Conservation (phyloP, 768 basidiomycete genomes). For the Mycena kentingensis region DNA sequence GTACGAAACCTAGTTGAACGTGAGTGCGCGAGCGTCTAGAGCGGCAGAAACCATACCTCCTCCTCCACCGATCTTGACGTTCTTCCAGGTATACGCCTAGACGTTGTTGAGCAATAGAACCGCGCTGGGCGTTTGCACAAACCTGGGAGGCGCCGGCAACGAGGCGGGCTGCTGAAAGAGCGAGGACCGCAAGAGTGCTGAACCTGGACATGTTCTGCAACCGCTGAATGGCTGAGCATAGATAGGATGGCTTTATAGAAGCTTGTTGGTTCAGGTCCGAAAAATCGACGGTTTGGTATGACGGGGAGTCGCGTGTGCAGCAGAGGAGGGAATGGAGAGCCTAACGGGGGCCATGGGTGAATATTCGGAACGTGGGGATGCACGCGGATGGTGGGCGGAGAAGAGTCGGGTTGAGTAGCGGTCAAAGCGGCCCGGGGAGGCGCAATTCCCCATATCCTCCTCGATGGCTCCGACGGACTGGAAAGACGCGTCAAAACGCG, state of each 20-base stretch:
- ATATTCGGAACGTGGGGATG: no score
- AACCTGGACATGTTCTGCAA: constrained; percentile 34
- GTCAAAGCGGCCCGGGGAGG: no score
- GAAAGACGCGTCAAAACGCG: no score
- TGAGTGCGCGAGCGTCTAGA: not conserved
- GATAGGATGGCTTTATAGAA: constrained; percentile 16
- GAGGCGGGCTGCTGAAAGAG: constrained; percentile 12
- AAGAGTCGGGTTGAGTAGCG: no score
- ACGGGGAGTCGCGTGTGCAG: no score
- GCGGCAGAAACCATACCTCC: constrained; percentile 15
- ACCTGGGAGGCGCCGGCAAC: constrained; percentile 31
- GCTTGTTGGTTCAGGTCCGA: not conserved
- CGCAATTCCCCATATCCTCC: no score
- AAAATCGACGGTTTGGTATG: not conserved
- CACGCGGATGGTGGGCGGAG: no score
- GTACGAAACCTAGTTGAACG: constrained; percentile 4
- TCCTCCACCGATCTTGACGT: constrained; percentile 51
- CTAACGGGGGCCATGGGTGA: no score
- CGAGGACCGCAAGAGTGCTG: constrained; percentile 34
- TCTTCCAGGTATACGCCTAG: constrained; percentile 61
- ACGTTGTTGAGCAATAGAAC: constrained; percentile 22
- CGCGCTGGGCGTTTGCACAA: constrained; percentile 35
- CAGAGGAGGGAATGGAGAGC: no score
- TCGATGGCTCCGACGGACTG: no score
- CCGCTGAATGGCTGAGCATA: not conserved